Evolutionary conservation across 257 asterid species (phyloP).

Genomic region (Petrea volubilis): DNA sequence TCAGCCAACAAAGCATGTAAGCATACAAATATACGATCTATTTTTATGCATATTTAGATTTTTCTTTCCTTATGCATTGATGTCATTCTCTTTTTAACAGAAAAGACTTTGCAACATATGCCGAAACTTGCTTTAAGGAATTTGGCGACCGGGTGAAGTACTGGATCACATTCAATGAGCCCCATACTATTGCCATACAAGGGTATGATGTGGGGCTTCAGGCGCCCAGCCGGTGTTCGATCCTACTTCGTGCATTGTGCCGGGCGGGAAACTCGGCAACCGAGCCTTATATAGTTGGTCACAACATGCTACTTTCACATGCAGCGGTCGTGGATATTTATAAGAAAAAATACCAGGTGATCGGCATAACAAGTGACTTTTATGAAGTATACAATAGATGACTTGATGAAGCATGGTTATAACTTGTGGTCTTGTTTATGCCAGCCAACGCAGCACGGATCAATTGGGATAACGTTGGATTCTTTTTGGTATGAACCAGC

Average conservation of each 20-base stretch:
- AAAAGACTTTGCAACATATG: conserved; percentile 61
- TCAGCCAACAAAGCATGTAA: conserved; percentile 71
- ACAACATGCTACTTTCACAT: conserved; percentile 70
- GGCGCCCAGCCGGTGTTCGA: conserved; percentile 83
- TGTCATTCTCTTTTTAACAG: conserved; percentile 33
- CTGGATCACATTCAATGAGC: conserved; percentile 97
- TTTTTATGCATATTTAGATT: neutral
- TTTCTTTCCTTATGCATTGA: neutral
- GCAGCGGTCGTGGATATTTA: conserved; percentile 59
- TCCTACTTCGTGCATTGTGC: conserved; percentile 52
- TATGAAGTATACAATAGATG: neutral
- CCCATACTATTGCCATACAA: conserved; percentile 67
- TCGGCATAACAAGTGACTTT: neutral
- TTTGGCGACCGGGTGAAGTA: conserved; percentile 90
- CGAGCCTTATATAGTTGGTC: conserved; percentile 77
- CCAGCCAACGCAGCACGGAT: conserved; percentile 52
- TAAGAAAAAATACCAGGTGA: conserved; percentile 63
- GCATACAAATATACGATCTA: neutral
- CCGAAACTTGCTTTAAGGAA: conserved; percentile 77
- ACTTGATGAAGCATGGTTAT: neutral
- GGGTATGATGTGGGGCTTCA: conserved; percentile 78
- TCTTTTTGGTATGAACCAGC: conserved; percentile 57
- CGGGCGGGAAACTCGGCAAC: conserved; percentile 77
- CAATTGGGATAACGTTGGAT: conserved; percentile 57
- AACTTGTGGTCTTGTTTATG: neutral